phyloP scores from a whole-genome alignment of 2,329 filamentous ascomycete genomes.

The Mariannaea elegans region DNA sequence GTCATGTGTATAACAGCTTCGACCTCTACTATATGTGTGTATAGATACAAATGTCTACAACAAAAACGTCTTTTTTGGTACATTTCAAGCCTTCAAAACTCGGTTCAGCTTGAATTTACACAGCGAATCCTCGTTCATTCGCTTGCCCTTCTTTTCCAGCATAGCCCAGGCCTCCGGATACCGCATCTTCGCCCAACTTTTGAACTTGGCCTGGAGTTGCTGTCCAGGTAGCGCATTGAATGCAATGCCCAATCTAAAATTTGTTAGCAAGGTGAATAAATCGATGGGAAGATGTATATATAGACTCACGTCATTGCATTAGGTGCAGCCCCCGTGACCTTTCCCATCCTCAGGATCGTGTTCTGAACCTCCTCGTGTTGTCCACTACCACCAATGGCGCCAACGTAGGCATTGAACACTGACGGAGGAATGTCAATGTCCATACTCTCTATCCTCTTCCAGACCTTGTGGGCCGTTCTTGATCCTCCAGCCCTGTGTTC shows the following conservation, averaged over 20 bases:
- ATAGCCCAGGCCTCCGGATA: slow-evolving; percentile 76
- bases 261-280: slow-evolving; percentile 25
- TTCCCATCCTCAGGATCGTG: slow-evolving; percentile 73
- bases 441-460: slow-evolving; percentile 75
- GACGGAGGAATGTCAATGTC: slow-evolving; percentile 79
- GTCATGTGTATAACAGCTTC: slow-evolving; percentile 49
- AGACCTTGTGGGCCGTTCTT: slow-evolving; percentile 71
- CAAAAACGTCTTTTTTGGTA: slow-evolving; percentile 42
- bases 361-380: slow-evolving; percentile 73
- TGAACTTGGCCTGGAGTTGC: slow-evolving; percentile 73
- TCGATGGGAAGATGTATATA: slow-evolving; percentile 40
- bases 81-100: slow-evolving; percentile 57
- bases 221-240: slow-evolving; percentile 77
- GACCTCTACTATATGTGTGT: slow-evolving; percentile 42
- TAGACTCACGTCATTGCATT: slow-evolving; percentile 77
- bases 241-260: slow-evolving; percentile 73
- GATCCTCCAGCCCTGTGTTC: slow-evolving; percentile 69
- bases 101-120: slow-evolving; percentile 60
- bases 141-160: slow-evolving; percentile 64
- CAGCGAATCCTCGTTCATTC: slow-evolving; percentile 54
- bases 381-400: slow-evolving; percentile 77
- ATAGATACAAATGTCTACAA: slow-evolving; percentile 47
- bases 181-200: slow-evolving; percentile 75
- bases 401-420: slow-evolving; percentile 81
- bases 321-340: slow-evolving; percentile 72